These are phyloP conservation scores for Bombardia bombarda DNA, from an alignment of 495 filamentous ascomycete species.

Conservation along the genomic window DNA sequence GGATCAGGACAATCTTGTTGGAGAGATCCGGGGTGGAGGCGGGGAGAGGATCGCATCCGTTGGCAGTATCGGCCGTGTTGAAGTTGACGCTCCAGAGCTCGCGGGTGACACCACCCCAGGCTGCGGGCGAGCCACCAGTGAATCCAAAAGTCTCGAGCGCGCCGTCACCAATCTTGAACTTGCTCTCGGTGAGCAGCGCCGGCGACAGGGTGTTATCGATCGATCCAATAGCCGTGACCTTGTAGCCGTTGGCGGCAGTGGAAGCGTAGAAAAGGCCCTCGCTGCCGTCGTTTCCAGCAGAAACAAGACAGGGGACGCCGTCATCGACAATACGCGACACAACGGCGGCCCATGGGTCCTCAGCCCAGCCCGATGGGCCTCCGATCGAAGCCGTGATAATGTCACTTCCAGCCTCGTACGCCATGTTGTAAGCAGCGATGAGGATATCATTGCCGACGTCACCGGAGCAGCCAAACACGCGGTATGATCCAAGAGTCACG, in stretches of 20 bases:
- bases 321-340: slow-evolving; percentile 47
- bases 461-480: slow-evolving; percentile 45
- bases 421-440: slow-evolving; percentile 47
- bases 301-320: slow-evolving; percentile 47
- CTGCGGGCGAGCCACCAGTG: slow-evolving; percentile 29
- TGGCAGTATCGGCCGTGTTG: slow-evolving; percentile 37
- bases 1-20: slow-evolving; percentile 44
- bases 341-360: slow-evolving; percentile 46
- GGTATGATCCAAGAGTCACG: slow-evolving; percentile 47
- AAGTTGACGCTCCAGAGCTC: slow-evolving; percentile 42
- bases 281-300: slow-evolving; percentile 47
- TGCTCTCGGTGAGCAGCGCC: slow-evolving; percentile 29
- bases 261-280: slow-evolving; percentile 47
- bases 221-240: slow-evolving; percentile 44
- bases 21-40: slow-evolving; percentile 42
- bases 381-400: slow-evolving; percentile 55
- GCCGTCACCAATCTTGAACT: slow-evolving; percentile 22
- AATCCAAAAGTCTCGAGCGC: slow-evolving; percentile 26
- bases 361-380: slow-evolving; percentile 46
- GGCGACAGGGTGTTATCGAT: slow-evolving; percentile 40
- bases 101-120: slow-evolving; percentile 32
- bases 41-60: slow-evolving; percentile 38
- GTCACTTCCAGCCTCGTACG: slow-evolving; percentile 49
- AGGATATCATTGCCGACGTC: slow-evolving; percentile 44
- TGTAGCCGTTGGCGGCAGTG: slow-evolving; percentile 43